Percentiles rank a stretch among this genome's conserved stretches.
These are phyloP conservation scores for Moricandia arvensis DNA, from an alignment of 345 rosid species.

Conservation along the genomic window DNA sequence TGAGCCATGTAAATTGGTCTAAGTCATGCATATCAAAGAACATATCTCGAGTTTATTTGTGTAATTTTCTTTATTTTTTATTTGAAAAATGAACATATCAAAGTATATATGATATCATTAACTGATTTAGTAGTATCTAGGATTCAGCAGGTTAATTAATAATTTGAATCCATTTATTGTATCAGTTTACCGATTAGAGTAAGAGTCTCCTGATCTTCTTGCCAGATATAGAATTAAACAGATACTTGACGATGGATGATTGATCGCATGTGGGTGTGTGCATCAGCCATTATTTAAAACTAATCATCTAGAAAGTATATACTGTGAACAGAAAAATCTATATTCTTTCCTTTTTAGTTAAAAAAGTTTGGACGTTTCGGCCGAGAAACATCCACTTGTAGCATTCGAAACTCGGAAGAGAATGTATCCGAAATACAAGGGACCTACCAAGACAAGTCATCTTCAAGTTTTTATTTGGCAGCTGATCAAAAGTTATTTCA, in stretches of 20 bases:
- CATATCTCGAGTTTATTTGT: neutral
- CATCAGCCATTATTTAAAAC: neutral
- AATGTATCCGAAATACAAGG: slow-evolving; percentile 24
- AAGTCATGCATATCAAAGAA: slow-evolving; percentile 10
- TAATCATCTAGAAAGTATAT: neutral
- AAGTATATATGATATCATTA: neutral
- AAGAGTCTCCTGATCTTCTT: neutral
- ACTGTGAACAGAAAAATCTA: slow-evolving; percentile 10
- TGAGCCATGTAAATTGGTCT: neutral
- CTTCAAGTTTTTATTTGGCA: slow-evolving; percentile 7
- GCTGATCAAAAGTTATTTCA: neutral
- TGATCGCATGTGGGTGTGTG: slow-evolving; percentile 13
- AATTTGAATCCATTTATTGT: neutral
- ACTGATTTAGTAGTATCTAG: neutral
- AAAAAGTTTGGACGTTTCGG: slow-evolving; percentile 21
- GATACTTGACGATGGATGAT: slow-evolving; percentile 5
- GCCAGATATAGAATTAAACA: slow-evolving; percentile 7
- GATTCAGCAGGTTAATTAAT: neutral
- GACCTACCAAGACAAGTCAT: slow-evolving; percentile 24
- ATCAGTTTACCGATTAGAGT: neutral
- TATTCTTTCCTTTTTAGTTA: neutral
- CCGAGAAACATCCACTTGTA: slow-evolving; percentile 24
- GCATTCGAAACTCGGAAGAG: slow-evolving; percentile 16
- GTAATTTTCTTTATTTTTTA: neutral
- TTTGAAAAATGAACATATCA: neutral